Conservation (phyloP, 805 yeast species). For the Yamadazyma sp. region DNA sequence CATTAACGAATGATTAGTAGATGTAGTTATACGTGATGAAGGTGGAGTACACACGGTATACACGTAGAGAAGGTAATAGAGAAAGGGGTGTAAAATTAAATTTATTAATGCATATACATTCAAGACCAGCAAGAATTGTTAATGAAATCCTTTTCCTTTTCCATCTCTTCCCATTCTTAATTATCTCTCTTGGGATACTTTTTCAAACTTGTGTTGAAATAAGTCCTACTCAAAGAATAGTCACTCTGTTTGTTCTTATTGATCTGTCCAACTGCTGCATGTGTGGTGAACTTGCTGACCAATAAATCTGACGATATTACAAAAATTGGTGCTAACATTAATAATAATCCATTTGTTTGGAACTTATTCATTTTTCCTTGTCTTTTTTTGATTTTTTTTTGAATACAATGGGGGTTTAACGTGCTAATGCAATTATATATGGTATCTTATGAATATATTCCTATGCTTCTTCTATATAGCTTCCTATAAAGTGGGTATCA, state of each 20-base stretch:
- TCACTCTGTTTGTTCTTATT: conserved; percentile 4
- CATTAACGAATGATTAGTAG: too few relatives aligned
- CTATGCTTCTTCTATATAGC: too few relatives aligned
- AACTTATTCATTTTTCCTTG: not conserved
- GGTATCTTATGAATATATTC: too few relatives aligned
- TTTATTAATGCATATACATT: not conserved
- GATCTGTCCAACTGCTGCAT: conserved; percentile 14
- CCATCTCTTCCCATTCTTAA: not conserved
- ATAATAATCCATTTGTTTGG: conserved; percentile 19
- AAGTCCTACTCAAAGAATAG: conserved; percentile 4
- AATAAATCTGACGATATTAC: conserved; percentile 28
- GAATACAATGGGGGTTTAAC: too few relatives aligned
- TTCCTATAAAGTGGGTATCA: too few relatives aligned
- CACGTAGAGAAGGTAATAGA: too few relatives aligned
- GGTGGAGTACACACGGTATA: too few relatives aligned
- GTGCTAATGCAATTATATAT: too few relatives aligned
- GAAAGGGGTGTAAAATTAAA: too few relatives aligned
- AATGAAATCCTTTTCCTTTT: too few relatives aligned
- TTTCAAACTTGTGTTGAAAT: conserved; percentile 13
- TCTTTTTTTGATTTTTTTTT: not conserved
- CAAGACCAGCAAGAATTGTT: not conserved
- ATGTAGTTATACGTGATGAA: too few relatives aligned
- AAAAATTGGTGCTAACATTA: conserved; percentile 28
- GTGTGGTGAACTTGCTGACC: conserved; percentile 21
- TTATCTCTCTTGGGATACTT: conserved; percentile 10